Percentiles rank a stretch among this genome's conserved stretches.
These are phyloP conservation scores for Avena eriantha DNA, from an alignment of 176 grass and related monocot genomes.

Conservation along the genomic window DNA sequence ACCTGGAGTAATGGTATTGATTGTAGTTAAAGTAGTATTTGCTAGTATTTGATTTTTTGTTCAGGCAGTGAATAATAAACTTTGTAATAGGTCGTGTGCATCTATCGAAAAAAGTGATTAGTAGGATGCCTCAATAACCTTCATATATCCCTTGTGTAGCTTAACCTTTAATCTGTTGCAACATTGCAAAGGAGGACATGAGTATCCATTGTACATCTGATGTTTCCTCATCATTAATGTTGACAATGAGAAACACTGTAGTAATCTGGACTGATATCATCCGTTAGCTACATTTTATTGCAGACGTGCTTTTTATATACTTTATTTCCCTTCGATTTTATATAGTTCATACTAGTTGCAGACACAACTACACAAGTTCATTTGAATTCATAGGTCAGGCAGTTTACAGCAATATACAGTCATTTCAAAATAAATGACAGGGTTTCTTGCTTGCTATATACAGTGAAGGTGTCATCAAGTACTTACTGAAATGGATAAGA, in stretches of 20 bases:
- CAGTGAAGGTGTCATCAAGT: neutral
- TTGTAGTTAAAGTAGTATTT: neutral
- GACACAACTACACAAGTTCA: neutral
- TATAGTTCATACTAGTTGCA: neutral
- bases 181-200: no score
- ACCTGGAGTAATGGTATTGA: neutral
- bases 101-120: neutral
- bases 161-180: neutral
- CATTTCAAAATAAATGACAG: conserved; percentile 20
- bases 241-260: neutral
- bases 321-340: neutral
- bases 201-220: neutral
- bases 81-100: no score
- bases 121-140: neutral
- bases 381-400: neutral
- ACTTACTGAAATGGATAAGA: conserved; percentile 70
- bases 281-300: neutral
- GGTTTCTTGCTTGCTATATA: neutral
- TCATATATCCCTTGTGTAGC: neutral
- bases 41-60: neutral
- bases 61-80: neutral
- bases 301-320: neutral
- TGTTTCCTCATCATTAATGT: neutral
- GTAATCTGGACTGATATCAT: neutral
- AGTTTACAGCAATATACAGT: neutral